These are phyloP conservation scores for Solanum sitiens DNA, from an alignment of 257 asterid genomes.

Conservation along the genomic window DNA sequence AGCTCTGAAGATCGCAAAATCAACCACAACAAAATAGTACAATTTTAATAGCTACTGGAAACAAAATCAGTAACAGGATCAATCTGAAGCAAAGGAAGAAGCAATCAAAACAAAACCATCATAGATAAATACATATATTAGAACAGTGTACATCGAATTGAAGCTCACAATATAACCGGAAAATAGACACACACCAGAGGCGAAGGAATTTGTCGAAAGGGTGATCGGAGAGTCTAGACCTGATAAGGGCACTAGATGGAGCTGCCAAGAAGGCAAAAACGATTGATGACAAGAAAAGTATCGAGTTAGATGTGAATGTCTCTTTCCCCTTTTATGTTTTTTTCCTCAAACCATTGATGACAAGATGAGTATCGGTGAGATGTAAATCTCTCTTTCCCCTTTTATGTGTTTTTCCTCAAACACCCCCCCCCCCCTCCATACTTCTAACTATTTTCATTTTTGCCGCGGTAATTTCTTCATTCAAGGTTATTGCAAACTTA, in stretches of 20 bases:
- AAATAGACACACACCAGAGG: background rate
- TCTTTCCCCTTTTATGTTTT: background rate
- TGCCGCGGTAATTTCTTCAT: too few relatives aligned
- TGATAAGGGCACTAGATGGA: background rate
- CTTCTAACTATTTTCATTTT: background rate
- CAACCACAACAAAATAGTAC: background rate
- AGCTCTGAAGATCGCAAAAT: background rate
- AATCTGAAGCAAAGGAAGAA: background rate
- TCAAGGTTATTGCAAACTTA: too few relatives aligned
- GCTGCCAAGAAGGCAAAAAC: conserved; percentile 1
- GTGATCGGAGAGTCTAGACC: conserved; percentile 5
- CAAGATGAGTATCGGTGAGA: conserved; percentile 21
- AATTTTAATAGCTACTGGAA: too few relatives aligned
- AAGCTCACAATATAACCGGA: background rate
- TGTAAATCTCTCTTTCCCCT: conserved; percentile 23
- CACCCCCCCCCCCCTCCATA: background rate
- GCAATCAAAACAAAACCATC: background rate
- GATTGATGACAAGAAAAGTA: conserved; percentile 12
- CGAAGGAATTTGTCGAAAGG: background rate
- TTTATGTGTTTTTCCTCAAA: background rate
- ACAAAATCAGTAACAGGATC: too few relatives aligned
- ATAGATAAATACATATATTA: background rate
- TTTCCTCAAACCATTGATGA: background rate
- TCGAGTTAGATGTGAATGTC: conserved; percentile 30
- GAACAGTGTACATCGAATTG: background rate